A percentile compares a stretch with the other conserved stretches of the same genome.
phyloP scores from a whole-genome alignment of 768 basidiomycete species.

The Royoungia palumana region DNA sequence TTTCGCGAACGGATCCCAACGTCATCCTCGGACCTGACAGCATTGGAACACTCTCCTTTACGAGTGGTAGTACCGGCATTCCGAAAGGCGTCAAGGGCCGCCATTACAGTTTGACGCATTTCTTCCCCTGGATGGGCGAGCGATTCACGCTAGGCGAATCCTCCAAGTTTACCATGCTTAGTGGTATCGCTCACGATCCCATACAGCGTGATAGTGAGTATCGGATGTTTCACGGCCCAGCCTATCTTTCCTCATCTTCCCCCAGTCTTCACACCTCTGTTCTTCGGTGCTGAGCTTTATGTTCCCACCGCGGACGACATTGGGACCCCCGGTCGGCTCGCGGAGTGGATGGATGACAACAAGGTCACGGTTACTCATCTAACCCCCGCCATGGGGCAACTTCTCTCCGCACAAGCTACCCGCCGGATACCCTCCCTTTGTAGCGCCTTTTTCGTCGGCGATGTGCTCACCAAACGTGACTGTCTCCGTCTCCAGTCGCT shows the following conservation, averaged over 20 bases:
- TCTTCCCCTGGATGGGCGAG: constrained; percentile 99
- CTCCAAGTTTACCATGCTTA: constrained; percentile 96
- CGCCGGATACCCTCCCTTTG: constrained; percentile 79
- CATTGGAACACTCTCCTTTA: constrained; percentile 92
- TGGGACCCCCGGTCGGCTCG: constrained; percentile 91
- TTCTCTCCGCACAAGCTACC: constrained; percentile 85
- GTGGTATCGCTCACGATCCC: constrained; percentile 98
- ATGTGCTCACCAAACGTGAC: constrained; percentile 96
- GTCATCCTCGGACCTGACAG: constrained; percentile 92
- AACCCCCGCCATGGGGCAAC: constrained; percentile 98
- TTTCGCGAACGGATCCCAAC: constrained; percentile 72
- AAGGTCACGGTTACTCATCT: constrained; percentile 94
- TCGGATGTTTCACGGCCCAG: neutral
- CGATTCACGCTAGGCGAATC: constrained; percentile 68
- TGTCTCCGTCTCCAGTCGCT: constrained; percentile 91
- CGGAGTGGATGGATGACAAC: constrained; percentile 96
- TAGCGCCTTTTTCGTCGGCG: constrained; percentile 99
- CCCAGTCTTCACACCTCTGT: constrained; percentile 95
- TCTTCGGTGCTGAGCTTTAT: constrained; percentile 93
- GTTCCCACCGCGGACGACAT: constrained; percentile 97
- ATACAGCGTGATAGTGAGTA: constrained; percentile 96
- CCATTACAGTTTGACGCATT: constrained; percentile 95
- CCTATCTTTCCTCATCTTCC: constrained; percentile 3
- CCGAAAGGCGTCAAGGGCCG: constrained; percentile 97
- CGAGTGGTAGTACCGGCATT: constrained; percentile 95